These are phyloP conservation scores for Globisporangium polare DNA, from an alignment of 352 stramenopile species.

Conservation along the genomic window DNA sequence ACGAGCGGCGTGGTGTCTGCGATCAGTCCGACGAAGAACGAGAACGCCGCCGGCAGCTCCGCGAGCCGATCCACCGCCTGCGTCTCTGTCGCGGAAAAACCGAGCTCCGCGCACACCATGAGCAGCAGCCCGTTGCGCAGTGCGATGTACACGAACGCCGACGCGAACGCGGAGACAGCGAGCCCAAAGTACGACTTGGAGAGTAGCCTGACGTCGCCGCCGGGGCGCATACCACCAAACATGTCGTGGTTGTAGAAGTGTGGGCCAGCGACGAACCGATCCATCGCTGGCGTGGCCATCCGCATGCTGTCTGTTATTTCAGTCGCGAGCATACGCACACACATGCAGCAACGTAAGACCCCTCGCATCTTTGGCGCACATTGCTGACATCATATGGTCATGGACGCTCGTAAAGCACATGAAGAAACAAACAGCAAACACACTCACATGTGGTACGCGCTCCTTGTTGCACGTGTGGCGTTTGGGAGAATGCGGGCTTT, in stretches of 20 bases:
- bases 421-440: too few species aligned
- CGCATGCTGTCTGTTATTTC: neutral
- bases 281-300: neutral
- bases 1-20: conserved; percentile 58
- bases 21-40: conserved; percentile 69
- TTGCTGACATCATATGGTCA: too few species aligned
- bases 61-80: conserved; percentile 36
- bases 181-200: conserved; percentile 18
- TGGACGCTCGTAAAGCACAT: too few species aligned
- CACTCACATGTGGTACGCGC: too few species aligned
- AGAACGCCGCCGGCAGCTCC: conserved; percentile 36
- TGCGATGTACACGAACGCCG: conserved; percentile 20
- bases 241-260: conserved; percentile 27
- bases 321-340: neutral
- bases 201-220: conserved; percentile 11
- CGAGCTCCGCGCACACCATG: conserved; percentile 13
- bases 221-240: conserved; percentile 18
- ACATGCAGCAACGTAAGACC: neutral
- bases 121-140: conserved; percentile 15
- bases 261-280: conserved; percentile 18
- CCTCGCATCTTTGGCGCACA: too few species aligned
- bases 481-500: neutral
- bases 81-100: conserved; percentile 10
- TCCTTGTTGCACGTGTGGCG: neutral
- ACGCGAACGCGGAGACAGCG: conserved; percentile 13